These are phyloP conservation scores for Nakazawaea siamensis DNA, from an alignment of 805 yeast species.

Conservation along the genomic window DNA sequence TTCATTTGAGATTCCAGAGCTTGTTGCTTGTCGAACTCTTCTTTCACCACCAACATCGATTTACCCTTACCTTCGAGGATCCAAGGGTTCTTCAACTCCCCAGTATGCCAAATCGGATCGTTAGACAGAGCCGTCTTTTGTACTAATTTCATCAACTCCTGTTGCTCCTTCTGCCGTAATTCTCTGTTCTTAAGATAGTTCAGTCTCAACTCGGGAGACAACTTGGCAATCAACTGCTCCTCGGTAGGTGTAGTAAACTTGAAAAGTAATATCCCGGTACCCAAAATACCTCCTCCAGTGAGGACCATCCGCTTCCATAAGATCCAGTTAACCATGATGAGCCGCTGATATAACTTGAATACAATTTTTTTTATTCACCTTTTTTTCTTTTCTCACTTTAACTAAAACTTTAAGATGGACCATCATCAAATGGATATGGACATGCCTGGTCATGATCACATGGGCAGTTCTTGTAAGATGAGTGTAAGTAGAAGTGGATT, in stretches of 20 bases:
- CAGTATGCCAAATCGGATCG: conserved; percentile 82
- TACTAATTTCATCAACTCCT: conserved; percentile 60
- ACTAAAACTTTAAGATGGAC: not conserved
- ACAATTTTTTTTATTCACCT: not conserved
- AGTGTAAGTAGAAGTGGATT: conserved; percentile 10
- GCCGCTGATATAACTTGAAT: not conserved
- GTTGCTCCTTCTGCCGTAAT: conserved; percentile 60
- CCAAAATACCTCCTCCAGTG: conserved; percentile 60
- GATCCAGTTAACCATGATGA: conserved; percentile 8
- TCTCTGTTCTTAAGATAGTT: conserved; percentile 62
- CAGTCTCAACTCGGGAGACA: conserved; percentile 78
- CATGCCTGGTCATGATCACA: conserved; percentile 10
- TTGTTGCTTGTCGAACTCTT: conserved; percentile 36
- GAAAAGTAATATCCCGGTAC: conserved; percentile 61
- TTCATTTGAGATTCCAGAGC: conserved; percentile 30
- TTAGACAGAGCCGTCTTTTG: conserved; percentile 53
- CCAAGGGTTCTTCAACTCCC: conserved; percentile 62
- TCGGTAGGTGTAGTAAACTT: conserved; percentile 80
- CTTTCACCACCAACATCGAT: conserved; percentile 30
- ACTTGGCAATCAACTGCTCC: conserved; percentile 60
- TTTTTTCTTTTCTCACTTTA: conserved; percentile 1
- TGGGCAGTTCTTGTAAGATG: conserved; percentile 10
- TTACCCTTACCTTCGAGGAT: conserved; percentile 37
- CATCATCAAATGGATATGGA: conserved; percentile 6
- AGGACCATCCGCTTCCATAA: conserved; percentile 21